Base-by-base conservation (phyloP, 1,139 yeast species). In the Pneumocystis oryctolagi region DNA sequence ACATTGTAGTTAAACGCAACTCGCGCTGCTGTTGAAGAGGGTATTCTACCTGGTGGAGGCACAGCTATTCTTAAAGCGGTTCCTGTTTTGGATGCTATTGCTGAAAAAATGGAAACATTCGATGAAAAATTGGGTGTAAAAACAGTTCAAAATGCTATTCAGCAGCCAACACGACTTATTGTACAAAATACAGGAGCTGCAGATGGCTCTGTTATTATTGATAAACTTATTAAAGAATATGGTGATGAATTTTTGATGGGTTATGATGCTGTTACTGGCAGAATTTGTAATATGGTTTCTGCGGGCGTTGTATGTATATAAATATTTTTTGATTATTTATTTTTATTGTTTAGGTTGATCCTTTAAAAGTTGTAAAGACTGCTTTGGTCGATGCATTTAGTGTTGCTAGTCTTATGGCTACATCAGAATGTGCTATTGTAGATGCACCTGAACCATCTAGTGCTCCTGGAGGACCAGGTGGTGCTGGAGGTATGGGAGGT, bases 11-110 rank as follows among this genome's bases (percentile, higher is more conserved):
- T 92, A 74, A 92, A 94, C 76, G 98, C 99, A 66, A 94, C 98
- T 65, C 89, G 98, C 80, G 98, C 99, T 70, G 99, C 99, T 68
- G 98, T 92, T 68, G 95, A 92, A 79, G 98, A 92, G 78, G 99
- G 99, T 80, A 92, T 94, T 74, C 82, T 92, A 71, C 98, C 98
- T 75, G 99, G 99, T 80, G 99, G 98, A 77, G 99, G 99, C 80
- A 92, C 97, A 70, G 98, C 98, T 68, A 83, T 92, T 75, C 84
- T 90, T 73, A 92, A 92, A 83, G 98, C 98, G 60, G 84, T 96
- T 64, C 83, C 85, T 74, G 77, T 87, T 69, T 82, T 92, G 73
- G 94, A 85, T 70, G 82, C 78, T 58, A 85, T 92, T 68, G 55
- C 55, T 25, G 55, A 47, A 47, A 82, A 85, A 78, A 86, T 94